These are phyloP conservation scores for Schizophyllum amplum DNA, from an alignment of 1,284 basidiomycete species.

Conservation along the genomic window DNA sequence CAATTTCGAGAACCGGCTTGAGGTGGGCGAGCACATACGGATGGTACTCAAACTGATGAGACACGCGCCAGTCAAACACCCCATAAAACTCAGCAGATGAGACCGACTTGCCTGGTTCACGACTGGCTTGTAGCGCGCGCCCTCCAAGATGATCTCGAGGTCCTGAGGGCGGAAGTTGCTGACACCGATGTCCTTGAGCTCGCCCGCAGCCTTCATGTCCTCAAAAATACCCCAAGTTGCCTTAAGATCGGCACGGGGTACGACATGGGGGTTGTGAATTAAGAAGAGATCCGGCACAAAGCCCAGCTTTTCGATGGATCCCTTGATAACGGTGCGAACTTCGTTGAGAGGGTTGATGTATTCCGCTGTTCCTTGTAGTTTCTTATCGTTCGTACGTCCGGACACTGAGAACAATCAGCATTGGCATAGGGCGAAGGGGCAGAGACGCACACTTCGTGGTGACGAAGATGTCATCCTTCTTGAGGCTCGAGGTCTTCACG, in stretches of 20 bases:
- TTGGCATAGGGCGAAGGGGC: neutral
- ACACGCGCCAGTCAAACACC: neutral
- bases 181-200: slow-evolving; percentile 44
- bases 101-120: slow-evolving; percentile 46
- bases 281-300: slow-evolving; percentile 37
- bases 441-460: slow-evolving; percentile 26
- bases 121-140: slow-evolving; percentile 36
- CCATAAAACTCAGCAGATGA: neutral
- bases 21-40: slow-evolving; percentile 34
- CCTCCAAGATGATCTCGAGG: slow-evolving; percentile 35
- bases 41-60: slow-evolving; percentile 41
- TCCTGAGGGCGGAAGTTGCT: slow-evolving; percentile 51
- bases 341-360: slow-evolving; percentile 15
- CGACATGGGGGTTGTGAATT: slow-evolving; percentile 30
- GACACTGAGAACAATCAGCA: neutral
- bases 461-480: slow-evolving; percentile 27
- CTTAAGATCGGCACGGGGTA: slow-evolving; percentile 20
- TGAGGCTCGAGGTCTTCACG: slow-evolving; percentile 18
- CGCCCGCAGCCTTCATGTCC: slow-evolving; percentile 27
- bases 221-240: slow-evolving; percentile 26
- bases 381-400: slow-evolving; percentile 2
- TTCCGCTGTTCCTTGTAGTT: neutral
- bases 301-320: slow-evolving; percentile 31
- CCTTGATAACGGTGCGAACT: slow-evolving; percentile 22
- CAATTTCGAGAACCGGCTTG: slow-evolving; percentile 29